phyloP scores from a whole-genome alignment of 1,284 basidiomycete genomes.

The Ustilago cynodontis region DNA sequence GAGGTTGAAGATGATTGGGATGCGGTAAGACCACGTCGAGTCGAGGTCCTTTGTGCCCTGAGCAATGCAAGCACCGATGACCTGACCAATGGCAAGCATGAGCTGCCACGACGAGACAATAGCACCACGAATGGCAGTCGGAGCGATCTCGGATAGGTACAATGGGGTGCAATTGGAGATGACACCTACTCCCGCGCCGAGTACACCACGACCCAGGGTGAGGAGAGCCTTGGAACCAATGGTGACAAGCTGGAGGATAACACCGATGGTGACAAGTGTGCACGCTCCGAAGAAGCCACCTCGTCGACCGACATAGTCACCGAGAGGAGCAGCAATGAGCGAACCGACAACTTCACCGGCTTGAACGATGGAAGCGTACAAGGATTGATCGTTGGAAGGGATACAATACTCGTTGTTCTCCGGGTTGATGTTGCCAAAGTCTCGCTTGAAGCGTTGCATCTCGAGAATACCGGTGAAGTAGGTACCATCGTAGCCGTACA shows the following conservation, averaged over 20 bases:
- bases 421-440: constrained; percentile 63
- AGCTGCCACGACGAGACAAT: constrained; percentile 72
- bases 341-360: constrained; percentile 72
- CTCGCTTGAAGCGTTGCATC: constrained; percentile 61
- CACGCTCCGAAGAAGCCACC: constrained; percentile 70
- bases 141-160: constrained; percentile 72
- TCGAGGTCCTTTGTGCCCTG: constrained; percentile 66
- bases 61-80: constrained; percentile 71
- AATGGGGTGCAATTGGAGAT: constrained; percentile 70
- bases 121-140: constrained; percentile 71
- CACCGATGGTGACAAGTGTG: constrained; percentile 69
- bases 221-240: constrained; percentile 69
- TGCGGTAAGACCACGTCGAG: constrained; percentile 62
- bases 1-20: constrained; percentile 72
- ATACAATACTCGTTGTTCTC: constrained; percentile 50
- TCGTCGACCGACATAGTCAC: constrained; percentile 71
- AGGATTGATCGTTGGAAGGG: constrained; percentile 59
- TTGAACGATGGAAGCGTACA: constrained; percentile 71
- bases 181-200: constrained; percentile 71
- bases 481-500: constrained; percentile 70
- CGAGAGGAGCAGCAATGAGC: constrained; percentile 70
- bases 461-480: constrained; percentile 69
- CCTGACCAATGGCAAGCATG: constrained; percentile 72
- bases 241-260: constrained; percentile 70
- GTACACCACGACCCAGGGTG: constrained; percentile 71